Evolutionary conservation across 2,329 filamentous ascomycete species (phyloP), one percentile per base, ranked within the genome.

Genomic region (Penicillium palitans): DNA sequence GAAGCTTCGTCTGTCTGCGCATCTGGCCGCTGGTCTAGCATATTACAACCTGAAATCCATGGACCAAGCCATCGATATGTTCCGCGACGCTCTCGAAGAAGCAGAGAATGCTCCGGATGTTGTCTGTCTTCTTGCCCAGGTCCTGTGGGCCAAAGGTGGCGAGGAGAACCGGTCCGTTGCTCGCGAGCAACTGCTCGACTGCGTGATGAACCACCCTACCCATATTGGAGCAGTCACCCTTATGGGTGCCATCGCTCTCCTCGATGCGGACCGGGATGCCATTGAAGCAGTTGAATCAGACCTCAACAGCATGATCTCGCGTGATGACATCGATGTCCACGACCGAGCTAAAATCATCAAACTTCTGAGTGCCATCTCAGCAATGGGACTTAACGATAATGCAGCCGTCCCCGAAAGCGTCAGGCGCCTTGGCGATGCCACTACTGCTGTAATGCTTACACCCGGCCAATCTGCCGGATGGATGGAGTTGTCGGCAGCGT

Each of bases 131-230:
- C 81, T 98, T 13, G 90, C 93, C 0, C 91, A 98, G 74, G 90
- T 98, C 0, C 82, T 98, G 0, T 99, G 95, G 93, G 93, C 93
- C 0, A 91, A 91, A 63, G 92, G 90, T 9, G 86, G 87, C 0
- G 85, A 88, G 7, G 82, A 87, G 0, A 90, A 93, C 55, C 86
- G 88, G 47, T 85, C 88, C 50, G 86, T 90, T 61, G 93, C 93
- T 17, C 84, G 91, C 4, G 87, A 90, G 52, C 85, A 90, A 62
- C 82, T 99, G 0, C 93, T 96, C 68, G 87, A 87, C 15, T 87
- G 90, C 37, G 87, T 96, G 13, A 90, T 93, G 66, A 83, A 80
- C 51, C 79, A 89, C 50, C 85, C 90, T 0, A 84, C 87, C 1
- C 92, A 98, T 65, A 84, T 96, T 1, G 88, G 88, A 61, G 89